A percentile compares a stretch with the other conserved stretches of the same genome.
phyloP scores from a whole-genome alignment of 768 basidiomycete species.

The Lactarius evosmus region DNA sequence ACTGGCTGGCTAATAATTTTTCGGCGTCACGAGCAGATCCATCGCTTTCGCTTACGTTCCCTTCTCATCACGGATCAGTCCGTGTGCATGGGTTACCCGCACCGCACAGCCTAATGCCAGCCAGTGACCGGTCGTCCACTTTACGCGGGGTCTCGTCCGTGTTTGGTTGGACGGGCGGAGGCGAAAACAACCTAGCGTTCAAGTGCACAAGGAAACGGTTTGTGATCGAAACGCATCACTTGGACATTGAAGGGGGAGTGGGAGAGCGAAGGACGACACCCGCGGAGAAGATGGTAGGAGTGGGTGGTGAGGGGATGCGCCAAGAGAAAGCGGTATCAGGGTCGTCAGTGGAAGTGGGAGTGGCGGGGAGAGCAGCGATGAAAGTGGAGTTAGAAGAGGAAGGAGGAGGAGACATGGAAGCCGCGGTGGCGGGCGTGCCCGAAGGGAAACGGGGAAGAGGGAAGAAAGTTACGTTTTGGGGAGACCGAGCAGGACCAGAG shows the following conservation, averaged over 20 bases:
- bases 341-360: constrained; percentile 9
- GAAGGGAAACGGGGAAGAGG: constrained; percentile 43
- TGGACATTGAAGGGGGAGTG: constrained; percentile 84
- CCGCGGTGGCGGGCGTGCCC: constrained; percentile 14
- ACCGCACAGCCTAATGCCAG: constrained; percentile 66
- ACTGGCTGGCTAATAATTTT: constrained; percentile 8
- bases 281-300: constrained; percentile 32
- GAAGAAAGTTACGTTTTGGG: constrained; percentile 69
- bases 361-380: constrained; percentile 38
- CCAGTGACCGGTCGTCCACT: constrained; percentile 78
- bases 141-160: constrained; percentile 75
- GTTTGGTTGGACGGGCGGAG: constrained; percentile 50
- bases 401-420: constrained; percentile 22
- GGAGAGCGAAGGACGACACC: constrained; percentile 68
- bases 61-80: constrained; percentile 83
- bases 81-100: constrained; percentile 74
- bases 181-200: constrained; percentile 96
- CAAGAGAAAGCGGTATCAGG: constrained; percentile 17
- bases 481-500: constrained; percentile 45
- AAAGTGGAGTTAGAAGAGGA: constrained; percentile 49
- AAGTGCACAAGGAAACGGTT: constrained; percentile 85
- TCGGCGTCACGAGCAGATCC: constrained; percentile 57
- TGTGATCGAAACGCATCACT: constrained; percentile 86
- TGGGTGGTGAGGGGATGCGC: constrained; percentile 24
- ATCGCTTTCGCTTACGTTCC: constrained; percentile 68